phyloP scores from a whole-genome alignment of 495 filamentous ascomycete genomes.

The Aspergillus diversus region DNA sequence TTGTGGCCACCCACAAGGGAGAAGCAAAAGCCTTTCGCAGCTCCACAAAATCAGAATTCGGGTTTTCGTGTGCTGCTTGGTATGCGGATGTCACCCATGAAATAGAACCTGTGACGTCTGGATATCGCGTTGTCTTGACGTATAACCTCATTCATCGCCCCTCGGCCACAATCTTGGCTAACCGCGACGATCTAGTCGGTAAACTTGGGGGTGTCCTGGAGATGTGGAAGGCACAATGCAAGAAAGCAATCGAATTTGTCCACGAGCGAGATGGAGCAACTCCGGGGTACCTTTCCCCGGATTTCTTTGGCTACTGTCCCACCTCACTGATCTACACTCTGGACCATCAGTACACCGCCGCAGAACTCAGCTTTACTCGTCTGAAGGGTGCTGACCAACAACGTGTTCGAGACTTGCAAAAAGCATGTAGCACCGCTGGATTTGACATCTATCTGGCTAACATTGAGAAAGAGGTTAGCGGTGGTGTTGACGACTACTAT shows the following conservation, averaged over 20 bases:
- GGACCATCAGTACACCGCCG: conserved; percentile 16
- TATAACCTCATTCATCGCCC: conserved; percentile 55
- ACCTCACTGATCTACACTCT: conserved; percentile 13
- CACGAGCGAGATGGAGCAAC: neutral
- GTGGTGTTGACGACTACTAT: conserved; percentile 10
- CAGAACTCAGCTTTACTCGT: conserved; percentile 16
- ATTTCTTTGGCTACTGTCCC: neutral
- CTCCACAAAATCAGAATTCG: conserved; percentile 31
- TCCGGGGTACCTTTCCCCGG: neutral
- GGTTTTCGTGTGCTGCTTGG: conserved; percentile 50
- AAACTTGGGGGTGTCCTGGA: neutral
- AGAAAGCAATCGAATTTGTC: neutral
- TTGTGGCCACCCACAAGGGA: conserved; percentile 47
- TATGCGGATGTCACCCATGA: conserved; percentile 60
- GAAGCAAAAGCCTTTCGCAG: conserved; percentile 39
- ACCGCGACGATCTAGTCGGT: neutral
- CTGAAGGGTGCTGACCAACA: conserved; percentile 16
- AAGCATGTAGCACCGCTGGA: conserved; percentile 10
- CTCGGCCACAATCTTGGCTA: conserved; percentile 8
- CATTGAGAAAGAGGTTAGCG: conserved; percentile 12
- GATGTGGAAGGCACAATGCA: conserved; percentile 11
- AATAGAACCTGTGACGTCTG: conserved; percentile 51
- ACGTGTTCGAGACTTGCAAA: conserved; percentile 11
- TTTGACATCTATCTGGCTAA: conserved; percentile 10
- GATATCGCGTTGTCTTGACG: conserved; percentile 55